Evolutionary conservation across 805 yeast species (phyloP).

Genomic region (Saturnispora sanitii): DNA sequence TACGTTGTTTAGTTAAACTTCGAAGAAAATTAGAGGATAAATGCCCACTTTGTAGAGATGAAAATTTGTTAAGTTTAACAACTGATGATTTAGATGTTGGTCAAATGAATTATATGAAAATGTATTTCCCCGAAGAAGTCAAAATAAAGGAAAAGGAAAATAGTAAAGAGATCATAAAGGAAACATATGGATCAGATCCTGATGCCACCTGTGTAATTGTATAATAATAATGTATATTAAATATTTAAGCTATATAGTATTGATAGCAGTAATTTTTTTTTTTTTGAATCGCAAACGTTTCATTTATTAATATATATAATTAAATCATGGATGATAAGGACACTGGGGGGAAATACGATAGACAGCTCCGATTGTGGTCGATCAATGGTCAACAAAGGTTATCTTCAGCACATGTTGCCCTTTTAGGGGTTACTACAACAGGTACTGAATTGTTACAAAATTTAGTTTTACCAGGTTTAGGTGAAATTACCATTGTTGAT

Average conservation of each 20-base stretch:
- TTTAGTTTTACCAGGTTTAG: slow-evolving; percentile 61
- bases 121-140: slow-evolving; percentile 57
- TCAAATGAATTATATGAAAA: slow-evolving; percentile 42
- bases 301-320: not conserved
- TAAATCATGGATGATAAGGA: slow-evolving; percentile 23
- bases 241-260: no score
- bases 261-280: not conserved
- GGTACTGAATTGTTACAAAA: slow-evolving; percentile 70
- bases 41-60: slow-evolving; percentile 60
- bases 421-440: slow-evolving; percentile 47
- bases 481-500: slow-evolving; percentile 54
- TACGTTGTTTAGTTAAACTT: slow-evolving; percentile 59
- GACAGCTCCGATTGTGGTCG: slow-evolving; percentile 88
- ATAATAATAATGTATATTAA: slow-evolving; percentile 7
- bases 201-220: slow-evolving; percentile 21
- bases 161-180: slow-evolving; percentile 36
- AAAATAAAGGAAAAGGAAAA: slow-evolving; percentile 52
- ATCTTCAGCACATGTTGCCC: slow-evolving; percentile 46
- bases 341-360: slow-evolving; percentile 55
- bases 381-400: slow-evolving; percentile 58
- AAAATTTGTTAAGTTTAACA: slow-evolving; percentile 49
- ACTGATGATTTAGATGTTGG: slow-evolving; percentile 48
- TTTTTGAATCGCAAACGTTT: not conserved
- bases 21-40: slow-evolving; percentile 47
- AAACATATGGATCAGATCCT: slow-evolving; percentile 29